Base-by-base conservation (phyloP, 2,329 filamentous ascomycete genomes). In the Fusarium xyrophilum region DNA sequence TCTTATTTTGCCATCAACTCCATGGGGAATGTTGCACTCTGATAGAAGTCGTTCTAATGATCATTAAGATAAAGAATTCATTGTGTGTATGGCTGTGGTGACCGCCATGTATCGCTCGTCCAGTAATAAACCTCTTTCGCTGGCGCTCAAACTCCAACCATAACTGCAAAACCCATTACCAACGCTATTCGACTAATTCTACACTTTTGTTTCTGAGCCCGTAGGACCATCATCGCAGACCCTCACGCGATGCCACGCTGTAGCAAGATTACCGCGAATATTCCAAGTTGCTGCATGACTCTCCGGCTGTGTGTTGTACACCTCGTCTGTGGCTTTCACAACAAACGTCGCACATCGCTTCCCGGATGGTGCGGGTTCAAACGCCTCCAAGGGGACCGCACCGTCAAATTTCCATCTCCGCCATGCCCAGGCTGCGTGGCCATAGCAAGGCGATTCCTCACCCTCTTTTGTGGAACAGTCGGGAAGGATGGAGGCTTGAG, bases 281-380 rank as follows among this genome's bases (percentile, higher is more conserved):
- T 91, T 91, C 77, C 87, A 91, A 32, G 87, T 89, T 35, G 82
- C 83, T 39, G 81, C 80, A 67, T 89, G 86, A 39, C 78, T 84
- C 73, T 89, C 86, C 1, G 89, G 88, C 76, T 91, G 89, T 0
- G 86, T 87, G 67, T 91, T 91, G 75, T 91, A 91, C 5, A 83
- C 80, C 68, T 89, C 86, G 72, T 91, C 89, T 4, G 85, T 87
- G 10, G 89, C 89, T 77, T 90, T 91, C 71, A 90, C 88, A 7
- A 90, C 79, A 50, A 91, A 69, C 0, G 82, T 84, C 3, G 83
- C 82, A 71, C 84, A 86, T 42, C 71, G 69, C 23, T 65, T 72
- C 27, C 65, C 62, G 0, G 62, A 40, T 6, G 40, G 33, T 35
- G 62, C 43, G 1, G 33, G 5, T 39, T 51, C 50, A 25, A 80